Base-by-base conservation (phyloP, 1,139 yeast genomes). In the Torulaspora pretoriensis region DNA sequence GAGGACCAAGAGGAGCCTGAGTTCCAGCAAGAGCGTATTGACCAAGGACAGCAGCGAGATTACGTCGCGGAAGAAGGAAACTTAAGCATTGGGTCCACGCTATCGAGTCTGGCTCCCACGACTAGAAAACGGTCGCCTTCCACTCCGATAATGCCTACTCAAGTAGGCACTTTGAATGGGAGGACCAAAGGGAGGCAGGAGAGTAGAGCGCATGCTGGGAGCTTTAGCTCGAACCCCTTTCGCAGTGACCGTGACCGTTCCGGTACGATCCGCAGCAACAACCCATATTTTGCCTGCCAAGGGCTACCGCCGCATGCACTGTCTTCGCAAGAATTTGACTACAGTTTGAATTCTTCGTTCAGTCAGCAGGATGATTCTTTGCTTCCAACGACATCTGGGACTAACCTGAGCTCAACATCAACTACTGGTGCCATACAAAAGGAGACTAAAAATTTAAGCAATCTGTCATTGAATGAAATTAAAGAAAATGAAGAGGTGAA, bases 401-500 rank as follows among this genome's bases (percentile, higher is more conserved):
- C 49, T 1, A 43, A 51, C 8, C 40, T 50, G 19, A 41, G 50
- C 12, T 34, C 55, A n/a, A 40, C 52, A 9, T 38, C 52, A 8
- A 33, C 48, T 9, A 32, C 54, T 10, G 35, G 48, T 14, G 41
- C 43, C 22, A 44, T 46, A n/a, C 46, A 35, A 13, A 55, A 48
- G 36, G 55, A 51, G 10, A 44, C 43, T 12, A 51, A 44, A 12
- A 57, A 50, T 34, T 26, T 51, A 26, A 61, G 63, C 43, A 56
- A 55, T 31, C 41, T 48, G 8, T 63, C 67, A 1, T 49, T 61
- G 24, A 59, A 58, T 44, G 57, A 59, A 40, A 63, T 60, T 16
- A 57, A 60, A 30, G 67, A 63, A 46, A 52, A 59, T 38, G 65
- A 60, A 42, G 63, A 59, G 40, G 50, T 56, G 2, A 52, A 54